Base-by-base conservation (phyloP, 1,139 yeast species). In the Lodderomyces parapsilosis region DNA sequence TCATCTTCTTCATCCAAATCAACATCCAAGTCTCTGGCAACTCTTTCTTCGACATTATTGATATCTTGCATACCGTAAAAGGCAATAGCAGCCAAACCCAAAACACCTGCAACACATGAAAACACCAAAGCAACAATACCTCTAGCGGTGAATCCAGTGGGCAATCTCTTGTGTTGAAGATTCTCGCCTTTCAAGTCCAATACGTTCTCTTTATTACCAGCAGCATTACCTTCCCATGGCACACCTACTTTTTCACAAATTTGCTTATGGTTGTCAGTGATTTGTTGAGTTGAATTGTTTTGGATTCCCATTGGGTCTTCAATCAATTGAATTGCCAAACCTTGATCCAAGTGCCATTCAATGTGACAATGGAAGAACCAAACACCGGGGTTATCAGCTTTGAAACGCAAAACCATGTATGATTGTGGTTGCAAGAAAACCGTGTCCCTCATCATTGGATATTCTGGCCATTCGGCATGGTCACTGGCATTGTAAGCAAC, bases 311-410 rank as follows among this genome's bases (percentile, higher is more conserved):
- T 53, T 17, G 96, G 96, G 33, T 88, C 90, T 66, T 88, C 96
- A 40, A 88, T 69, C 32, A 85, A 74, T 2, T 78, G 74, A 46
- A 83, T 67, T 13, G 90, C 91, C 48, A 89, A 74, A 49, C 96
- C 96, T 65, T 88, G 96, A 56, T 80, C 82, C 71, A 89, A 76
- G 69, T 89, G 96, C 96, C 96, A 89, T 57, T 89, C 96, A 52
- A 89, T 83, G 57, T 89, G 96, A 67, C 96, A 90, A 63, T 89
- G 96, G 87, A 89, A 89, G 57, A 85, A 74, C 95, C 96, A 88
- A 34, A 87, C 89, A 56, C 96, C 96, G 22, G 96, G 96, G 62
- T 88, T 87, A 56, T 84, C 81, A 41, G 95, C 89, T 53, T 68
- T 76, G 61, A 85, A 84, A 57, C 94, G 69, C 39, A 85, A 51